Evolutionary conservation across 2,329 filamentous ascomycete genomes (phyloP).

Genomic region (Elsinoe perseae): DNA sequence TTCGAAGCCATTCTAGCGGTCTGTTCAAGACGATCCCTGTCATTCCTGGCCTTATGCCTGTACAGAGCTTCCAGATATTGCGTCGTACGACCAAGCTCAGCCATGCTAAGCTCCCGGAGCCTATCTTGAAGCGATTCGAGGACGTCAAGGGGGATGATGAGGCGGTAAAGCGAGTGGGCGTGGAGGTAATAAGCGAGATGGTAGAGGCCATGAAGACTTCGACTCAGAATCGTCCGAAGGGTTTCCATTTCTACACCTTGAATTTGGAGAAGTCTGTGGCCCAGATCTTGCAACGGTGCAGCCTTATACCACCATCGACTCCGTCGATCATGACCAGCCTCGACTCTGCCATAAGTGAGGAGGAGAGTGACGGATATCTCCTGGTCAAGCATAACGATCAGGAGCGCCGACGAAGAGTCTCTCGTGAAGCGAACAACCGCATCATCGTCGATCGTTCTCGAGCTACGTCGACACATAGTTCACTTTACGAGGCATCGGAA

Average conservation of each 20-base stretch:
- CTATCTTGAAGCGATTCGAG: conserved; percentile 62
- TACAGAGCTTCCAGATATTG: conserved; percentile 95
- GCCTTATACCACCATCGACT: conserved; percentile 60
- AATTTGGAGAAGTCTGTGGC: conserved; percentile 95
- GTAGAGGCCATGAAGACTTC: conserved; percentile 69
- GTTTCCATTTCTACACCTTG: conserved; percentile 95
- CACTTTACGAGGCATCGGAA: conserved; percentile 61
- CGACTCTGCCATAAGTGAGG: conserved; percentile 31
- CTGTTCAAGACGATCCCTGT: conserved; percentile 81
- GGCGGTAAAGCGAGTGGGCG: conserved; percentile 68
- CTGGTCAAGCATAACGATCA: conserved; percentile 23
- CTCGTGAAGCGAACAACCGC: conserved; percentile 75
- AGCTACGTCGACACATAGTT: conserved; percentile 46
- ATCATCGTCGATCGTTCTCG: conserved; percentile 59
- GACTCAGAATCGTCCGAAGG: conserved; percentile 51
- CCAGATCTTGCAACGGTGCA: conserved; percentile 77
- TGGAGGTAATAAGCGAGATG: conserved; percentile 77
- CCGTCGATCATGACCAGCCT: conserved; percentile 21
- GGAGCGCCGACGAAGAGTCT: conserved; percentile 47
- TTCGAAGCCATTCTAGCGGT: conserved; percentile 75
- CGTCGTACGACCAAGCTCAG: conserved; percentile 90
- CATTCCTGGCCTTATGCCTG: conserved; percentile 92
- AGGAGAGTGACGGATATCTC: conserved; percentile 31
- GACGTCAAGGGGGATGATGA: conserved; percentile 72
- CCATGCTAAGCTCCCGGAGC: conserved; percentile 70